A percentile compares a stretch with the other conserved stretches of the same genome.
Conservation (phyloP, 345 rosid species). For the Melaleuca quinquenervia region DNA sequence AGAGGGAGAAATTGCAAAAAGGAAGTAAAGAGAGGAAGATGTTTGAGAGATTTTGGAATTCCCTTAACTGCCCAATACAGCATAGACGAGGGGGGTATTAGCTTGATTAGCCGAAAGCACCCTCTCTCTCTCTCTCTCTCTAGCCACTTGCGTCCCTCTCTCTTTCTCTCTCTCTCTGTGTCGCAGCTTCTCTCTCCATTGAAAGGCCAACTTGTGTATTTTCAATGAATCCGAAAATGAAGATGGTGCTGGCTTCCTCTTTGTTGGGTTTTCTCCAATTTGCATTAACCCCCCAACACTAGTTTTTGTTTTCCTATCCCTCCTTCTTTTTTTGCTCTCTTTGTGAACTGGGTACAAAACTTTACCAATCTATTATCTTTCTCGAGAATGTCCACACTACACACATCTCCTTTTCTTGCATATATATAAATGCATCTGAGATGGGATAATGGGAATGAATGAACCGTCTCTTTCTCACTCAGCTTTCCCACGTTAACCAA, state of each 20-base stretch:
- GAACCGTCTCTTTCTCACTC: slow-evolving; percentile 39
- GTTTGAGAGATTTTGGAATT: neutral
- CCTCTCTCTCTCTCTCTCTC: slow-evolving; percentile 18
- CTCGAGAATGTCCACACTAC: neutral
- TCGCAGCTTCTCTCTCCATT: neutral
- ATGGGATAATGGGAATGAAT: slow-evolving; percentile 6
- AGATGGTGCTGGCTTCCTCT: neutral
- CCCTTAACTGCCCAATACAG: slow-evolving; percentile 29
- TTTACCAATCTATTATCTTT: neutral
- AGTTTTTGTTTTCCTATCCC: neutral
- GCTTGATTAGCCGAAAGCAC: slow-evolving; percentile 43
- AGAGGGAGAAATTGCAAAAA: slow-evolving; percentile 2
- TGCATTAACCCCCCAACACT: neutral
- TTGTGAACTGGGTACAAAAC: neutral
- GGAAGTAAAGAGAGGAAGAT: neutral
- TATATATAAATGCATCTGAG: neutral
- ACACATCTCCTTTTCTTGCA: neutral
- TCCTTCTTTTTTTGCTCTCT: neutral
- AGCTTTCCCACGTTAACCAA: slow-evolving; percentile 59
- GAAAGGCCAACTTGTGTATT: neutral
- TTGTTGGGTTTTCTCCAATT: neutral
- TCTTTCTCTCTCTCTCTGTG: neutral
- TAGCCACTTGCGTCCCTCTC: slow-evolving; percentile 33
- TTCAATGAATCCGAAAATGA: neutral
- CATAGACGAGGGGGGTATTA: slow-evolving; percentile 34